Base-by-base conservation (phyloP, 345 rosid species). In the Salix viminalis region DNA sequence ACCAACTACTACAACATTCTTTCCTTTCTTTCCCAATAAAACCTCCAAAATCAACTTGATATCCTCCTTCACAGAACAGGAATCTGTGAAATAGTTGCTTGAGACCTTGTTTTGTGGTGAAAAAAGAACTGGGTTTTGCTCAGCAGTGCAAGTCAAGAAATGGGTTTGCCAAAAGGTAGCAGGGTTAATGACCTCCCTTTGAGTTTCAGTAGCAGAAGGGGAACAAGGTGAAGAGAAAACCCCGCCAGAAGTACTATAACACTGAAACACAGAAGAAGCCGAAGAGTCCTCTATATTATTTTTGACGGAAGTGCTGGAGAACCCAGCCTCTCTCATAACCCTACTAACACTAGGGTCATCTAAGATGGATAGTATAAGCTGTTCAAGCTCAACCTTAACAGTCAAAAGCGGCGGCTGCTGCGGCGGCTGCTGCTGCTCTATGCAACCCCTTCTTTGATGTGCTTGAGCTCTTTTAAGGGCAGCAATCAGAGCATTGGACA, bases 281-380 rank as follows among this genome's bases (percentile, higher is more conserved):
- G 90, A 86, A 82, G 87, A 84, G 75, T 94, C 95, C 46, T 91
- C 98, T 12, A 94, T 84, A 71, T 87, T 87, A 83, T 70, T 91
- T 74, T 92, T 94, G 8, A 92, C 93, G 16, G 89, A 84, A 70
- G 91, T 90, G 80, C 97, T 91, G 54, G 94, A 90, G 77, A 94
- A 89, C 1, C 98, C 98, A 69, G 98, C 98, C 82, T 94, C 98
- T 76, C 93, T 88, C 97, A 94, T 92, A 79, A 92, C 97, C 83
- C 98, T 84, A 73, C 97, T 90, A 65, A 92, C 97, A 79, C 94
- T 89, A 34, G 97, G 97, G 77, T 92, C 97, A 83, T 92, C 97
- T 2, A 92, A 76, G 65, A 92, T 92, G 26, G 97, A 92, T 21
- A 90, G 74, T 32, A 89, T 81, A 7, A 92, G 87, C 86, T 90